Evolutionary conservation across 768 basidiomycete genomes (phyloP).

Genomic region (Phlegmacium glaucopus): DNA sequence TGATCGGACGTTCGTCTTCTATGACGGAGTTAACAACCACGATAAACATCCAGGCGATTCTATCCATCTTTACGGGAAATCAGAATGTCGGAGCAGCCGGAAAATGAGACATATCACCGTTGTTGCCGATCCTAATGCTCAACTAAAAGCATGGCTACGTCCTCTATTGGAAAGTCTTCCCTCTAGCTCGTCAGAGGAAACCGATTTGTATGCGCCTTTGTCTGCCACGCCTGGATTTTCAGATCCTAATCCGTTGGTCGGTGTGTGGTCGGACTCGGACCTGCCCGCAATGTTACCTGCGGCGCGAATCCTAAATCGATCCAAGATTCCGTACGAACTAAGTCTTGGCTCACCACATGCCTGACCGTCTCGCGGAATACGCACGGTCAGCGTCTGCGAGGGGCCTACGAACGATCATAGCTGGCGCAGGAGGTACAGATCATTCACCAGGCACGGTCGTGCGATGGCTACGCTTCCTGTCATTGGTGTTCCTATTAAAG

Average conservation of each 20-base stretch:
- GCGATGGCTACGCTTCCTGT: constrained; percentile 91
- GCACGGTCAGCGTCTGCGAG: constrained; percentile 68
- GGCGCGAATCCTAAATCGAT: constrained; percentile 79
- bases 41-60: constrained; percentile 66
- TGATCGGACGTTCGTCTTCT: constrained; percentile 78
- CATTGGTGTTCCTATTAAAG: constrained; percentile 96
- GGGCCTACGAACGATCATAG: constrained; percentile 76
- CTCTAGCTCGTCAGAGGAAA: constrained; percentile 38
- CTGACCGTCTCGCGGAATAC: constrained; percentile 79
- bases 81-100: constrained; percentile 80
- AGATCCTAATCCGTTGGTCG: constrained; percentile 73
- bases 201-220: constrained; percentile 49
- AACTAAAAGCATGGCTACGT: constrained; percentile 64
- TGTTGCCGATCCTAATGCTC: constrained; percentile 77
- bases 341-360: constrained; percentile 97
- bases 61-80: constrained; percentile 94
- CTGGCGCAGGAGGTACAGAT: constrained; percentile 97
- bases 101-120: constrained; percentile 99
- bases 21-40: constrained; percentile 58
- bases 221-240: constrained; percentile 47
- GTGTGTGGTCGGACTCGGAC: constrained; percentile 98
- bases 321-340: constrained; percentile 85
- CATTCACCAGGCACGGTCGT: constrained; percentile 98
- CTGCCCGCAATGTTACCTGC: constrained; percentile 93
- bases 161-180: constrained; percentile 70